Percentiles rank a stretch among this genome's conserved stretches.
Conservation (phyloP, 768 basidiomycete genomes). For the Candolleomyces aberdarensis region DNA sequence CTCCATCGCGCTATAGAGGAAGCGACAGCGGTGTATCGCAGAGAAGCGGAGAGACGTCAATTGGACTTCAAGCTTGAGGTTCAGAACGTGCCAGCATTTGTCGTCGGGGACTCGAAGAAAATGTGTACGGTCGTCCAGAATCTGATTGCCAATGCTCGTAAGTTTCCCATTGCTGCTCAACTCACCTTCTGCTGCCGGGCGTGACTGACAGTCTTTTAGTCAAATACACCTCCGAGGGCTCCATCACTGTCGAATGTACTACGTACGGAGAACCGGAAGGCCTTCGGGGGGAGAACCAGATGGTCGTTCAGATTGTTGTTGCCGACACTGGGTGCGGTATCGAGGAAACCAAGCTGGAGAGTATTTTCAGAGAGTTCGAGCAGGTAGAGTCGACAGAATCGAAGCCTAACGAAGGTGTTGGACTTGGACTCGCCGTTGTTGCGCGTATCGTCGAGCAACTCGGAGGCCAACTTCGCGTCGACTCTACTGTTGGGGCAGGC, state of each 20-base stretch:
- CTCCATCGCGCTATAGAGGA: conserved; percentile 57
- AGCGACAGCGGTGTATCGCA: conserved; percentile 57
- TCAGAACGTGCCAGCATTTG: conserved; percentile 47
- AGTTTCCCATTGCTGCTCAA: conserved; percentile 14
- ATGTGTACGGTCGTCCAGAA: conserved; percentile 77
- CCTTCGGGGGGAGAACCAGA: conserved; percentile 39
- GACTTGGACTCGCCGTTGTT: conserved; percentile 77
- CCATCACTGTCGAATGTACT: conserved; percentile 57
- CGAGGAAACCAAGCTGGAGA: conserved; percentile 58
- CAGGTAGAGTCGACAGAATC: conserved; percentile 59
- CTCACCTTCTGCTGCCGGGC: neutral
- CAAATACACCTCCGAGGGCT: conserved; percentile 66
- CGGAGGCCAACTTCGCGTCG: conserved; percentile 75
- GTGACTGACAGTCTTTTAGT: conserved; percentile 35
- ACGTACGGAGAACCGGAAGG: conserved; percentile 50
- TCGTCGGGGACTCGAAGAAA: conserved; percentile 72
- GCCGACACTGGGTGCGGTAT: conserved; percentile 77
- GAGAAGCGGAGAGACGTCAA: conserved; percentile 61
- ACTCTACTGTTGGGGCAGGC: conserved; percentile 64
- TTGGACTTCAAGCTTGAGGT: conserved; percentile 59
- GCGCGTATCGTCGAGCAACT: conserved; percentile 78
- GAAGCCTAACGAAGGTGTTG: conserved; percentile 43
- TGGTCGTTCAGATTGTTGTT: conserved; percentile 67
- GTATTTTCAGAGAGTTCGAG: conserved; percentile 78
- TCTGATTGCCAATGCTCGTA: conserved; percentile 71